Evolutionary conservation across 805 yeast species (phyloP).

Genomic region (Kazachstania bromeliacearum): DNA sequence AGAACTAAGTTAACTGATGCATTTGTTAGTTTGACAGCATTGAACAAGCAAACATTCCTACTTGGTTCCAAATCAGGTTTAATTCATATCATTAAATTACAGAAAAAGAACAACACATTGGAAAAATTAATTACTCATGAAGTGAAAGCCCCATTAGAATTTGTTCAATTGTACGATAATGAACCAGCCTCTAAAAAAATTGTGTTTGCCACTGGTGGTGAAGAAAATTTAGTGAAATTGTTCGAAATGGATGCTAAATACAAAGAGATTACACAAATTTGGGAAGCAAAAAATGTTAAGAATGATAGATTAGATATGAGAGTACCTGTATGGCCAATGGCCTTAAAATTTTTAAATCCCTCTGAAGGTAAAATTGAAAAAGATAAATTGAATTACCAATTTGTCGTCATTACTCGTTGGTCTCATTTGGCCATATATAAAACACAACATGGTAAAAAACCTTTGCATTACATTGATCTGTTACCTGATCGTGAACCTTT

Average conservation of each 20-base stretch:
- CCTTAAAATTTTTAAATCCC: conserved; percentile 37
- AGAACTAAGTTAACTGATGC: conserved; percentile 29
- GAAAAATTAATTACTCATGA: conserved; percentile 13
- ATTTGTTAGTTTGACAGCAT: conserved; percentile 29
- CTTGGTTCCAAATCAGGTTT: conserved; percentile 32
- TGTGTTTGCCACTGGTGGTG: conserved; percentile 76
- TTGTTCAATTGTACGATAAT: conserved; percentile 35
- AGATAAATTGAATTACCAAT: conserved; percentile 30
- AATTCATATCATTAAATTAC: conserved; percentile 23
- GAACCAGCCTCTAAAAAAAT: conserved; percentile 31
- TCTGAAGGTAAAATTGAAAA: conserved; percentile 11
- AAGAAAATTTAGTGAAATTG: conserved; percentile 45
- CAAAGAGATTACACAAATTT: conserved; percentile 33
- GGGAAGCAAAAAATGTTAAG: conserved; percentile 75
- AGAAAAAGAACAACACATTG: conserved; percentile 10
- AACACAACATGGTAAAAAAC: conserved; percentile 57
- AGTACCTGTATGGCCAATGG: conserved; percentile 70
- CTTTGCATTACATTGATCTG: conserved; percentile 34
- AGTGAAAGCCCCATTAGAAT: conserved; percentile 39
- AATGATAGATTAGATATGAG: conserved; percentile 68
- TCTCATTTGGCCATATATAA: conserved; percentile 63
- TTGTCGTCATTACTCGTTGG: conserved; percentile 52
- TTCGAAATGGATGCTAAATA: conserved; percentile 17
- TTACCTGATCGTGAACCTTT: conserved; percentile 24
- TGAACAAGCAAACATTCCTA: conserved; percentile 23